Base-by-base conservation (phyloP, 2,329 filamentous ascomycete genomes). In the Fusarium euwallaceae region DNA sequence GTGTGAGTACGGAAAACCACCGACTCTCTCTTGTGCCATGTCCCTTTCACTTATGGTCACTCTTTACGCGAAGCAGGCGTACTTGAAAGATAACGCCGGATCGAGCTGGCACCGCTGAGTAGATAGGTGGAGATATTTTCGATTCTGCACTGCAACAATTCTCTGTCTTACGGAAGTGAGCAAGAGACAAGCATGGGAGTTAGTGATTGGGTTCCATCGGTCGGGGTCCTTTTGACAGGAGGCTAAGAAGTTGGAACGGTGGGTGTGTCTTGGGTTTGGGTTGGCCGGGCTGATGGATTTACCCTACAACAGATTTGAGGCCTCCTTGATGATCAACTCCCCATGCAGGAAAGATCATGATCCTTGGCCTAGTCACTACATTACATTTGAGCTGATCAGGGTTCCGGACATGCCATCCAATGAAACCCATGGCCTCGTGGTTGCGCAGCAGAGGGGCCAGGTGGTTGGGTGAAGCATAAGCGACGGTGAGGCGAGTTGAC, bases 241-340 rank as follows among this genome's bases (percentile, higher is more conserved):
- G 20, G 36, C 36, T 22, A 27, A 27, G 20, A 39, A 39, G 36
- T n/a, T 59, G 56, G 56, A 29, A 39, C 24, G 16, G 34, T 59
- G 34, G 22, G 22, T n/a, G 34, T 59, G 34, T 39, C 16, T 59
- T 59, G 34, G 34, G 14, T 58, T 39, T 59, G 32, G 22, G 16
- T 59, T 37, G 20, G 55, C 55, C 6, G 36, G 22, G 11, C 16
- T 37, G 55, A 39, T 43, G 58, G 24, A 22, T 41, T 62, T 62
- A 51, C 60, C 43, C 41, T 62, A 51, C 43, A 62, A 22, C 41
- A 20, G 20, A 36, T 37, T 48, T 62, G 60, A 62, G 60, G 60
- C 60, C 60, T 24, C 59, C 41, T 7, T 62, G 29, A 51, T 34
- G 41, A 24, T 51, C 20, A 51, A 16, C 41, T 34, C n/a, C 24